Evolutionary conservation across 805 yeast genomes (phyloP).

Genomic region (Saturnispora diversa): DNA sequence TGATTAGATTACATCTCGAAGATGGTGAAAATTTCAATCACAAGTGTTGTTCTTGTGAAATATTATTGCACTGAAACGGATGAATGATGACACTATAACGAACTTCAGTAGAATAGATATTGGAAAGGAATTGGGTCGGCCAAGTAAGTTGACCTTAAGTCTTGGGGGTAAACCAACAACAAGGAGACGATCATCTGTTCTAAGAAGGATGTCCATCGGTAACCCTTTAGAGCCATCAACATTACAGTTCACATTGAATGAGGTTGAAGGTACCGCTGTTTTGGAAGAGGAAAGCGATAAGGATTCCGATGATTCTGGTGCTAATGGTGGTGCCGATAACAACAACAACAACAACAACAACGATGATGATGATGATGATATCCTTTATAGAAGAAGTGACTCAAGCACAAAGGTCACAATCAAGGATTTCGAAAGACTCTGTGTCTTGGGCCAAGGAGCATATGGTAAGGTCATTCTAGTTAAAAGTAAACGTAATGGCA

Average conservation of each 20-base stretch:
- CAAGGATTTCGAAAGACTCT: slow-evolving; percentile 59
- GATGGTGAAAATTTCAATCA: neutral
- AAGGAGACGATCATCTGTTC: slow-evolving; percentile 24
- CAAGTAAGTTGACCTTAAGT: neutral
- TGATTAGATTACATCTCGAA: neutral
- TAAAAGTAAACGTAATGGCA: slow-evolving; percentile 48
- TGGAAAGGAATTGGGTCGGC: too few species aligned
- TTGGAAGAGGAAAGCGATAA: slow-evolving; percentile 2
- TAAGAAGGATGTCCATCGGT: slow-evolving; percentile 26
- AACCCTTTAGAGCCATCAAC: slow-evolving; percentile 9
- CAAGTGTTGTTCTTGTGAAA: too few species aligned
- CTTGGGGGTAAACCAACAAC: neutral
- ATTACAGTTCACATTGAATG: slow-evolving; percentile 5
- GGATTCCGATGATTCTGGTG: too few species aligned
- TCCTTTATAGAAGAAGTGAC: slow-evolving; percentile 12
- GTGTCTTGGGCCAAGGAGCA: slow-evolving; percentile 77
- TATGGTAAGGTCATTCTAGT: slow-evolving; percentile 79
- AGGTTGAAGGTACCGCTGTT: slow-evolving; percentile 10
- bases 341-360: too few species aligned
- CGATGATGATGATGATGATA: slow-evolving; percentile 6
- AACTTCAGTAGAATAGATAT: too few species aligned
- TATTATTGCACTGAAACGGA: too few species aligned
- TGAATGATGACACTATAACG: too few species aligned
- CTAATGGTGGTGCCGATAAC: too few species aligned
- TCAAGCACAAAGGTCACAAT: slow-evolving; percentile 17